Conservation (phyloP, 352 stramenopile species). For the Phytophthora meadii region DNA sequence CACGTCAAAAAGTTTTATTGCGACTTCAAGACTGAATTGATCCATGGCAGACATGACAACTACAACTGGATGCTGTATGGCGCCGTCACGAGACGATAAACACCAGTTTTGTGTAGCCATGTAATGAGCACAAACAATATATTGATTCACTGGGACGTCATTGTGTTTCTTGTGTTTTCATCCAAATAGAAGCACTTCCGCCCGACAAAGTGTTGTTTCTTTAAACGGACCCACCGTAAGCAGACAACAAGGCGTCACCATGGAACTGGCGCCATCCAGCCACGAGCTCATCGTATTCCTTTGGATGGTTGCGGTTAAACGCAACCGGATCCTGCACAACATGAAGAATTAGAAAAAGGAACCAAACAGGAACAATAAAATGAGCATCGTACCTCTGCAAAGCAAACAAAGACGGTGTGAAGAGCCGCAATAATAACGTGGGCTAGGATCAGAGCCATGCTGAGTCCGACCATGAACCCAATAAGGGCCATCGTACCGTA, state of each 20-base stretch:
- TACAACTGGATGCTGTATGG: too few relatives aligned
- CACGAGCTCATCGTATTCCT: conserved; percentile 83
- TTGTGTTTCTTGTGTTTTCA: neutral
- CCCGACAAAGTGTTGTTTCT: conserved; percentile 14
- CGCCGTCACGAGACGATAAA: too few relatives aligned
- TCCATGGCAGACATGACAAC: neutral
- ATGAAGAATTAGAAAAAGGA: neutral
- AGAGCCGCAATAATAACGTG: conserved; percentile 86
- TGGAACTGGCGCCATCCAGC: conserved; percentile 85
- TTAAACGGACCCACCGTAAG: conserved; percentile 78
- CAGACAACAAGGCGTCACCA: conserved; percentile 68
- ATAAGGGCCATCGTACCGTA: conserved; percentile 71
- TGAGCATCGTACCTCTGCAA: conserved; percentile 66
- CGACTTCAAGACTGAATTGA: neutral
- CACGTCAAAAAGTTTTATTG: too few relatives aligned
- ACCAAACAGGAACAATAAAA: neutral
- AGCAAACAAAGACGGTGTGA: conserved; percentile 90
- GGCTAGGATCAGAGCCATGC: conserved; percentile 85
- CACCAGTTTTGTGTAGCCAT: too few relatives aligned
- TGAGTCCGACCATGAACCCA: conserved; percentile 83
- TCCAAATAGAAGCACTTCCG: neutral
- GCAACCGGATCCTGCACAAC: conserved; percentile 67
- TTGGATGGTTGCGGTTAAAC: conserved; percentile 84
- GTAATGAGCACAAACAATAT: neutral
- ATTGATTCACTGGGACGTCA: conserved; percentile 4